A percentile compares a stretch with the other conserved stretches of the same genome.
phyloP scores from a whole-genome alignment of 306 rosid genomes.

The Malus sylvestris region DNA sequence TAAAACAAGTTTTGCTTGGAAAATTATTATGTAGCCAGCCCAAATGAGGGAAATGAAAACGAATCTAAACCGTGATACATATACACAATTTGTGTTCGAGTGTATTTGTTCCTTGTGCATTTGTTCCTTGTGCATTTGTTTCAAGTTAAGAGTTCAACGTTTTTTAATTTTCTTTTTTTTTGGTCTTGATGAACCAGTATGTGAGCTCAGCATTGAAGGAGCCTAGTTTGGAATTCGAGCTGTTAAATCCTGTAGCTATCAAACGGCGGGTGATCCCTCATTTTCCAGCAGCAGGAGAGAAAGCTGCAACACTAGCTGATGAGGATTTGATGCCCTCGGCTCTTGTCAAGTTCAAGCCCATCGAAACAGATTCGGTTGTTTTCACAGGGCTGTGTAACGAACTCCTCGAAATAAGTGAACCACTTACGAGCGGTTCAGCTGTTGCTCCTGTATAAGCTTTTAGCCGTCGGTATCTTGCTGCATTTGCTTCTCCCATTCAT shows the following conservation, averaged over 20 bases:
- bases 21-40: neutral
- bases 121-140: neutral
- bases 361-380: slow-evolving; percentile 78
- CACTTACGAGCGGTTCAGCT: slow-evolving; percentile 48
- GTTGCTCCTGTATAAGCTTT: slow-evolving; percentile 17
- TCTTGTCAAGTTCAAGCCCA: slow-evolving; percentile 80
- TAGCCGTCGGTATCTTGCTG: neutral
- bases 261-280: slow-evolving; percentile 63
- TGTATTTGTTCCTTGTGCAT: neutral
- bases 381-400: slow-evolving; percentile 80
- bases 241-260: slow-evolving; percentile 63
- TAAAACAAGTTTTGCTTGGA: neutral
- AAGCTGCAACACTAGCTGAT: slow-evolving; percentile 53
- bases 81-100: too few species aligned
- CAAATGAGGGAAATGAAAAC: neutral
- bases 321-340: slow-evolving; percentile 90
- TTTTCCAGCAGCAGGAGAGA: slow-evolving; percentile 49
- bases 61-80: too few species aligned
- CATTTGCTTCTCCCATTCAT: slow-evolving; percentile 7
- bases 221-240: slow-evolving; percentile 66
- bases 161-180: neutral
- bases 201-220: slow-evolving; percentile 69
- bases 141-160: slow-evolving; percentile 4
- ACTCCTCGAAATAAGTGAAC: slow-evolving; percentile 81
- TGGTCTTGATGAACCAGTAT: slow-evolving; percentile 39